Evolutionary conservation across 2,329 filamentous ascomycete genomes (phyloP).

Genomic region (Moelleriella libera): DNA sequence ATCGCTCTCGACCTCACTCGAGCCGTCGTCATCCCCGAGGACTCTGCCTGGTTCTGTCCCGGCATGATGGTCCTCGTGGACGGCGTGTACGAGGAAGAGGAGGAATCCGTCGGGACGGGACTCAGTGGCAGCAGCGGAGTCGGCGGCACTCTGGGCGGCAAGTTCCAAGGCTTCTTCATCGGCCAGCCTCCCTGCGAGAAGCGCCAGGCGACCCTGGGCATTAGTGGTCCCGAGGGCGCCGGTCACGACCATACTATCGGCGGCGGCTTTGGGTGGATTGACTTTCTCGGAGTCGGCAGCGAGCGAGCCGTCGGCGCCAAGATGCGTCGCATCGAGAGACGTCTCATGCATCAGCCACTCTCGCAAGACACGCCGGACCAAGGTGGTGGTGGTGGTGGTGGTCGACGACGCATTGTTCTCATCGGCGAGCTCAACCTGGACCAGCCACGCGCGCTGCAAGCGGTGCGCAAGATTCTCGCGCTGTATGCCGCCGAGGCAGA

Average conservation of each 20-base stretch:
- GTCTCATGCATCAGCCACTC: constrained; percentile 38
- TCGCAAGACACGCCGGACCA: constrained; percentile 15
- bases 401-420: constrained; percentile 50
- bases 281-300: constrained; percentile 84
- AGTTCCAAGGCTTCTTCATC: constrained; percentile 80
- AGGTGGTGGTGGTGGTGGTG: background rate
- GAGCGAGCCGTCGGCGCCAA: constrained; percentile 69
- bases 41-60: constrained; percentile 82
- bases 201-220: constrained; percentile 63
- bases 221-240: constrained; percentile 40
- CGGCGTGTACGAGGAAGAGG: constrained; percentile 92
- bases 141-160: constrained; percentile 82
- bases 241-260: constrained; percentile 48
- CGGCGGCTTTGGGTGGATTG: constrained; percentile 90
- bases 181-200: constrained; percentile 86
- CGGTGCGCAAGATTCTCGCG: constrained; percentile 64
- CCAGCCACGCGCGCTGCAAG: constrained; percentile 65
- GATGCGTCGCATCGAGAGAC: constrained; percentile 69
- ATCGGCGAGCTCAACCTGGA: constrained; percentile 81
- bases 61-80: constrained; percentile 95
- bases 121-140: constrained; percentile 69
- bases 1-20: constrained; percentile 74
- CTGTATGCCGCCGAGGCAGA: constrained; percentile 55
- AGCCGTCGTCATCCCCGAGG: constrained; percentile 67
- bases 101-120: constrained; percentile 52